A percentile compares a stretch with the other conserved stretches of the same genome.
Conservation (phyloP, 129 eudicot genomes). For the Smallanthus sonchifolius region DNA sequence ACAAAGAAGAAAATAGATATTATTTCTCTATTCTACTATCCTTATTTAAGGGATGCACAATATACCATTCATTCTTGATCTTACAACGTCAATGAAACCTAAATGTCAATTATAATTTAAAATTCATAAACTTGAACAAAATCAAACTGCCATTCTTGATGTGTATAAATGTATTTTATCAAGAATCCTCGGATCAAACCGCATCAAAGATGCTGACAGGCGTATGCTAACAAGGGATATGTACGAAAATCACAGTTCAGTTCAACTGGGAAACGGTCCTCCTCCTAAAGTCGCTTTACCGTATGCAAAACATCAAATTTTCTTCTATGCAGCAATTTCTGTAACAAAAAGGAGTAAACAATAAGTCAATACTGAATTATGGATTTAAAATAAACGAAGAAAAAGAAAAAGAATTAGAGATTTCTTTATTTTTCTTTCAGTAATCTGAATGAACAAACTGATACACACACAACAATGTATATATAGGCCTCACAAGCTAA, state of each 20-base stretch:
- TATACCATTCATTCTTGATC: conserved; percentile 20
- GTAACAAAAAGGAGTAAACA: conserved; percentile 15
- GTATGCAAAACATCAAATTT: conserved; percentile 40
- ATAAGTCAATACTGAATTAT: neutral
- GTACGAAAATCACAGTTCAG: conserved; percentile 39
- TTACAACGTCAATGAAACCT: conserved; percentile 26
- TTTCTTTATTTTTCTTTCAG: too few relatives aligned
- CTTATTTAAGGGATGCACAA: conserved; percentile 32
- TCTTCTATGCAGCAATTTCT: conserved; percentile 70
- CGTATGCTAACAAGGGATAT: conserved; percentile 35
- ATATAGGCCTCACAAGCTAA: too few relatives aligned
- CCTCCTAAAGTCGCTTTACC: conserved; percentile 46
- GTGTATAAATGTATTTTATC: conserved; percentile 24
- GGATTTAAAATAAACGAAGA: neutral
- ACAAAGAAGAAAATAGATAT: conserved; percentile 2
- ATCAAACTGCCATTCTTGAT: conserved; percentile 35
- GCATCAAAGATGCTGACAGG: conserved; percentile 25
- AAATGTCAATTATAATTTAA: conserved; percentile 27
- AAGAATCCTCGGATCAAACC: conserved; percentile 24
- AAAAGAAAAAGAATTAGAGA: too few relatives aligned
- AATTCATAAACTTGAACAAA: conserved; percentile 26
- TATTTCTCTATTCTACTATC: conserved; percentile 26
- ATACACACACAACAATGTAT: too few relatives aligned
- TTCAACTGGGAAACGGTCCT: conserved; percentile 30
- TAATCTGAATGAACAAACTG: too few relatives aligned